phyloP scores from a whole-genome alignment of 768 basidiomycete genomes.

The Boletellus sp. region DNA sequence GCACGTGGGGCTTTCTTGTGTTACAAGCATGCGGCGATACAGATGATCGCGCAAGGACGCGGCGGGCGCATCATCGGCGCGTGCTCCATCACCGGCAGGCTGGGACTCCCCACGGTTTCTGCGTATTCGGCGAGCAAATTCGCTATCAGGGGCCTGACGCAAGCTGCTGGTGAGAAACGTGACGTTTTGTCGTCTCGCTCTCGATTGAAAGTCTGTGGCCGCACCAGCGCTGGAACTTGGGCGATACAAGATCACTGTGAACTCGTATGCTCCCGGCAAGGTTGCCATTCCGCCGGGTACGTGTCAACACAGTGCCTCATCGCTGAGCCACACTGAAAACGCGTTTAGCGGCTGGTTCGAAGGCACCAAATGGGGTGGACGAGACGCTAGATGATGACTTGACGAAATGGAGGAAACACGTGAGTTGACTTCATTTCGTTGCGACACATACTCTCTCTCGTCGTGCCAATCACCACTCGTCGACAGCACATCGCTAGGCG shows the following conservation, averaged over 20 bases:
- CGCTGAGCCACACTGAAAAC: slow-evolving; percentile 10
- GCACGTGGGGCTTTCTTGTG: slow-evolving; percentile 56
- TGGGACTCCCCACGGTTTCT: not conserved
- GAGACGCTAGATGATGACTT: not conserved
- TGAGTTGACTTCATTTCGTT: too few relatives aligned
- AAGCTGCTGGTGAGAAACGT: slow-evolving; percentile 30
- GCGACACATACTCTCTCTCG: too few relatives aligned
- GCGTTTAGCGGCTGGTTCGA: not conserved
- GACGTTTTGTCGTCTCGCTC: too few relatives aligned
- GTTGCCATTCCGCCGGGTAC: too few relatives aligned
- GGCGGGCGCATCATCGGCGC: slow-evolving; percentile 56
- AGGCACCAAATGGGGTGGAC: too few relatives aligned
- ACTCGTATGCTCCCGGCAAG: too few relatives aligned
- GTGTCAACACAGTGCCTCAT: slow-evolving; percentile 27
- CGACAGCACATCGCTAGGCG: not conserved
- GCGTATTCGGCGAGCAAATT: slow-evolving; percentile 40
- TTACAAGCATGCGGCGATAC: slow-evolving; percentile 55
- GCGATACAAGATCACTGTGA: slow-evolving; percentile 27
- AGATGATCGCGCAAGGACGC: too few relatives aligned
- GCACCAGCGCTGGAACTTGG: slow-evolving; percentile 30
- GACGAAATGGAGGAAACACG: not conserved
- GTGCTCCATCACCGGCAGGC: slow-evolving; percentile 11
- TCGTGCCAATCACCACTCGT: too few relatives aligned
- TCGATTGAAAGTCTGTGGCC: not conserved
- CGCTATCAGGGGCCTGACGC: slow-evolving; percentile 41